phyloP scores from a whole-genome alignment of 2,329 filamentous ascomycete genomes.

The Colletotrichum sojae region DNA sequence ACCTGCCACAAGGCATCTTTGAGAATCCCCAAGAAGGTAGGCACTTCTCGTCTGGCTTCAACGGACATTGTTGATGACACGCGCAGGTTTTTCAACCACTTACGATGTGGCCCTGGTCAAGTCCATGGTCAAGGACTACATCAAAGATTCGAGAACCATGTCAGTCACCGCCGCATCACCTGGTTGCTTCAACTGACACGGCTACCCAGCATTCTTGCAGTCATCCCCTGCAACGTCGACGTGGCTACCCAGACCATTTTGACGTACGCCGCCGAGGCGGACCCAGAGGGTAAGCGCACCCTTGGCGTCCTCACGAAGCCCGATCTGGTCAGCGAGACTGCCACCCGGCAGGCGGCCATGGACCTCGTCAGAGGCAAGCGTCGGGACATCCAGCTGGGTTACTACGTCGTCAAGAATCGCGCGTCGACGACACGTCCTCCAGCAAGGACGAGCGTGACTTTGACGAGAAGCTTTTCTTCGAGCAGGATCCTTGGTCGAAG shows the following conservation, averaged over 20 bases:
- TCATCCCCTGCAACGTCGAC: constrained; percentile 57
- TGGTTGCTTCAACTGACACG: not conserved
- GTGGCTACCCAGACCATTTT: constrained; percentile 59
- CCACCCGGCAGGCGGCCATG: constrained; percentile 38
- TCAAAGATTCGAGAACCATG: constrained; percentile 62
- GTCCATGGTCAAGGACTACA: constrained; percentile 56
- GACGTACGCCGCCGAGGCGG: constrained; percentile 52
- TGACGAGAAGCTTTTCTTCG: constrained; percentile 18
- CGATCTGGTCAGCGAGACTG: constrained; percentile 52
- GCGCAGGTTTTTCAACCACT: constrained; percentile 49
- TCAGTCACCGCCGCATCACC: constrained; percentile 23
- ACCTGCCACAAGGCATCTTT: constrained; percentile 34
- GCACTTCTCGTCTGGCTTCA: not conserved
- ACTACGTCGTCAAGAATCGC: constrained; percentile 45
- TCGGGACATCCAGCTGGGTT: constrained; percentile 43
- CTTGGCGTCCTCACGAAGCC: constrained; percentile 64
- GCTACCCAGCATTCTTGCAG: constrained; percentile 56
- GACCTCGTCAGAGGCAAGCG: constrained; percentile 41
- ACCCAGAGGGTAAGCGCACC: constrained; percentile 57
- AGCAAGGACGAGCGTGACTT: constrained; percentile 5
- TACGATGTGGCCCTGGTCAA: constrained; percentile 34
- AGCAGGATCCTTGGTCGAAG: constrained; percentile 32
- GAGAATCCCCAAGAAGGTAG: constrained; percentile 36
- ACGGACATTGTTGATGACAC: not conserved
- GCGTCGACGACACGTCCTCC: constrained; percentile 41